A percentile compares a stretch with the other conserved stretches of the same genome.
Conservation (phyloP, 768 basidiomycete genomes). For the Hysterangium stoloniferum region DNA sequence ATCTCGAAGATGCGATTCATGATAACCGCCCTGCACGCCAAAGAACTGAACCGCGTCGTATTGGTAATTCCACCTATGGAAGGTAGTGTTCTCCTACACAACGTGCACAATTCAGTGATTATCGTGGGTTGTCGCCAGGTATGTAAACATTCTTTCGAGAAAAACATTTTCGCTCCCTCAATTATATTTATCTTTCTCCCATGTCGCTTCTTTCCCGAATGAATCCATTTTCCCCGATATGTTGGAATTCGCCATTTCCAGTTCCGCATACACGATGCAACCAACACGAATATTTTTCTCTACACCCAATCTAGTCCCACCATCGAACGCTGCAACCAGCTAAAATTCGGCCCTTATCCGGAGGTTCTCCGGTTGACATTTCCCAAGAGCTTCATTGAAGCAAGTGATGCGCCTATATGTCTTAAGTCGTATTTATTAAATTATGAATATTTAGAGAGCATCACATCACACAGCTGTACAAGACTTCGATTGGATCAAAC, state of each 20-base stretch:
- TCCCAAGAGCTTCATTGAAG: conserved; percentile 2
- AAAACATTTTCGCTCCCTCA: neutral
- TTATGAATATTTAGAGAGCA: conserved; percentile 21
- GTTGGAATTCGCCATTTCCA: conserved; percentile 22
- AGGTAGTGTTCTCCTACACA: conserved; percentile 69
- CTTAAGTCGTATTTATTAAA: neutral
- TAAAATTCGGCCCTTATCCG: conserved; percentile 65
- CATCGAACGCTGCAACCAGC: conserved; percentile 63
- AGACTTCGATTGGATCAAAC: conserved; percentile 79
- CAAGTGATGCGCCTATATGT: conserved; percentile 9
- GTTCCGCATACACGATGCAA: conserved; percentile 86
- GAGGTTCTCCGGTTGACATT: conserved; percentile 16
- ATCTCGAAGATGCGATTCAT: conserved; percentile 15
- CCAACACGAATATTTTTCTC: conserved; percentile 55
- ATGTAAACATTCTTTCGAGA: no score
- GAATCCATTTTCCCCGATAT: neutral
- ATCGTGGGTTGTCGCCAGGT: conserved; percentile 80
- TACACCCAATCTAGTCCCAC: conserved; percentile 63
- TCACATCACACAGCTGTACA: conserved; percentile 46
- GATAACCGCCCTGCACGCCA: conserved; percentile 57
- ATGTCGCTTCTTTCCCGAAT: neutral
- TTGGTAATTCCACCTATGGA: conserved; percentile 56
- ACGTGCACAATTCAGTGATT: conserved; percentile 54
- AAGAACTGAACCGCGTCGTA: conserved; percentile 50
- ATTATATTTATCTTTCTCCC: neutral